phyloP scores from a whole-genome alignment of 495 filamentous ascomycete genomes.

The Xylaria curta region DNA sequence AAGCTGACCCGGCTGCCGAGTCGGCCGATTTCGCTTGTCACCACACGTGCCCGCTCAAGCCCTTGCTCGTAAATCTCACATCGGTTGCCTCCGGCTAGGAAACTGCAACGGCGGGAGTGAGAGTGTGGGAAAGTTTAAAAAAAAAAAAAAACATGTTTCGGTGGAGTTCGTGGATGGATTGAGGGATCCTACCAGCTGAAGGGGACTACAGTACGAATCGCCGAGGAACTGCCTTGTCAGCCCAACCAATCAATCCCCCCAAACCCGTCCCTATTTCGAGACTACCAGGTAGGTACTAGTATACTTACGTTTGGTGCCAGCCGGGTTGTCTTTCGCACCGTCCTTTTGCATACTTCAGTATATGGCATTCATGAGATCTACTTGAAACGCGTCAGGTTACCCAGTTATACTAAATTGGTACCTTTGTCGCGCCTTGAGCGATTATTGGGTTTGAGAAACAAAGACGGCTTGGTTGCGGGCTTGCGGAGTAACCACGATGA shows the following conservation, averaged over 20 bases:
- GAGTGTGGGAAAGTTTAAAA: background rate
- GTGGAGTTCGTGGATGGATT: constrained; percentile 10
- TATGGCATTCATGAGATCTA: background rate
- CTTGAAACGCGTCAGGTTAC: too few relatives aligned
- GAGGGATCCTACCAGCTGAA: constrained; percentile 22
- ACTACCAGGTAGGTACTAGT: too few relatives aligned
- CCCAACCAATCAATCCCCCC: constrained; percentile 13
- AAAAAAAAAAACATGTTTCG: constrained; percentile 6
- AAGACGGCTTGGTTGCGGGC: background rate
- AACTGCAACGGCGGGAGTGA: background rate
- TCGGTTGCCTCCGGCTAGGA: constrained; percentile 22
- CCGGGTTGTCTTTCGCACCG: background rate
- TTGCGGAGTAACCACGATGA: background rate
- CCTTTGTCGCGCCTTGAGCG: too few relatives aligned
- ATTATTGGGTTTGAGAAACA: background rate
- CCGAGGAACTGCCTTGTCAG: constrained; percentile 23
- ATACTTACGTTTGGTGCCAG: background rate
- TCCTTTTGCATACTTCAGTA: background rate
- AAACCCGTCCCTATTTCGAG: background rate
- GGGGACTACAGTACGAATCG: background rate
- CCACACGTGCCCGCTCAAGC: background rate
- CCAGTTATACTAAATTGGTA: too few relatives aligned
- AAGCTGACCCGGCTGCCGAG: background rate
- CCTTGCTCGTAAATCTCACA: background rate
- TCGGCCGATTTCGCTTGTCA: background rate